Percentiles rank a stretch among this genome's conserved stretches.
Conservation (phyloP, 2,329 filamentous ascomycete genomes). For the Pezicula carpinea region DNA sequence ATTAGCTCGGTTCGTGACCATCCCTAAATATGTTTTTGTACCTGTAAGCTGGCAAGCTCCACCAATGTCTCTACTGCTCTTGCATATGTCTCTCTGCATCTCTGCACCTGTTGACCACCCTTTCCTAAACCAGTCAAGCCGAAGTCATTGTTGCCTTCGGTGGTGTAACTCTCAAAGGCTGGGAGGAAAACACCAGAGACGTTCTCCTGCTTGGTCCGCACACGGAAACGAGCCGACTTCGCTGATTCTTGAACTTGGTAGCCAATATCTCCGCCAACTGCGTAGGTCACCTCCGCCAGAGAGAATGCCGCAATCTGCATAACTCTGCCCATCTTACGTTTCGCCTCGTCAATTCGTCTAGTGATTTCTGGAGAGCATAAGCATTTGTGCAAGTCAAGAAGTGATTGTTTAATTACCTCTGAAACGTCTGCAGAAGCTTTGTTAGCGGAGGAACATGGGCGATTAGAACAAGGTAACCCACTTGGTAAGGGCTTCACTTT, state of each 20-base stretch:
- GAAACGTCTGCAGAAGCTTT: conserved; percentile 61
- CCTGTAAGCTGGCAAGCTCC: conserved; percentile 87
- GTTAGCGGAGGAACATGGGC: conserved; percentile 22
- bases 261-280: conserved; percentile 89
- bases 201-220: conserved; percentile 96
- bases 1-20: background rate
- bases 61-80: conserved; percentile 93
- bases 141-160: conserved; percentile 91
- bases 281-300: conserved; percentile 94
- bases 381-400: background rate
- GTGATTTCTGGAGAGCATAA: conserved; percentile 71
- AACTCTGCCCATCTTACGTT: conserved; percentile 97
- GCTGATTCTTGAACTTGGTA: conserved; percentile 98
- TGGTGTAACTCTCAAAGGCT: conserved; percentile 85
- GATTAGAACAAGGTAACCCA: conserved; percentile 37
- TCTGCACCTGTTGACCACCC: conserved; percentile 94
- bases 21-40: conserved; percentile 25
- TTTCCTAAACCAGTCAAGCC: conserved; percentile 93
- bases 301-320: conserved; percentile 99
- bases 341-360: conserved; percentile 93
- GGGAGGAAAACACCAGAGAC: conserved; percentile 94
- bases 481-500: conserved; percentile 98
- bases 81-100: conserved; percentile 92
- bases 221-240: conserved; percentile 85
- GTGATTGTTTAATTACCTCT: conserved; percentile 58